phyloP scores from a whole-genome alignment of 768 basidiomycete genomes.

The Trametes maxima region DNA sequence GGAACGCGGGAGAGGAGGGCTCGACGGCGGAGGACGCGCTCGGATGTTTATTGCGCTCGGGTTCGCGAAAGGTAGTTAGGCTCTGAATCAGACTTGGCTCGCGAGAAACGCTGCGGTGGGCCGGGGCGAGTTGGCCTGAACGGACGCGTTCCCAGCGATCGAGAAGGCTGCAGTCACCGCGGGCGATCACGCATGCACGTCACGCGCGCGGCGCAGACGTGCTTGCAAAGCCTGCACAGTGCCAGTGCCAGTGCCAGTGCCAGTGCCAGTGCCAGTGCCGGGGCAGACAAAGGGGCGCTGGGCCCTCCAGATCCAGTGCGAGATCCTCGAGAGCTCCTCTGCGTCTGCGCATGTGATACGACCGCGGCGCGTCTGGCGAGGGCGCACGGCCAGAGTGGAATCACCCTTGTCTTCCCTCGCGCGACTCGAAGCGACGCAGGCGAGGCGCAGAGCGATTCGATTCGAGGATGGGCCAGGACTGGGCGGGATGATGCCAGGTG shows the following conservation, averaged over 20 bases:
- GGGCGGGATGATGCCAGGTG: background rate
- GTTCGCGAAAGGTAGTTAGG: background rate
- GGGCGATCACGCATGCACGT: constrained; percentile 5
- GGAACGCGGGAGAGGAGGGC: too few species aligned
- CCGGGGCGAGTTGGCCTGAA: background rate
- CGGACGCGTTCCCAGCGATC: background rate
- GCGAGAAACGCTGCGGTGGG: background rate
- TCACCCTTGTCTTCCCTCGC: background rate
- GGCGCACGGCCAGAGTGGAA: background rate
- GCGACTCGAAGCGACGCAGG: background rate
- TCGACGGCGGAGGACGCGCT: background rate
- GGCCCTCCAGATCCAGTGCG: background rate
- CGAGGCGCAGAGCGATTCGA: background rate
- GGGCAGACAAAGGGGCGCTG: background rate
- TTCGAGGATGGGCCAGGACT: background rate
- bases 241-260: too few species aligned
- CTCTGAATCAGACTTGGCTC: background rate
- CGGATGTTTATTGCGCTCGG: background rate
- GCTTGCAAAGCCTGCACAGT: background rate
- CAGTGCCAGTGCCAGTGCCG: too few species aligned
- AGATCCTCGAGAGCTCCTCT: background rate
- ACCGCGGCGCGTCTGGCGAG: background rate
- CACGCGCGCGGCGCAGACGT: constrained; percentile 13
- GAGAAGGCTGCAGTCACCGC: constrained; percentile 1
- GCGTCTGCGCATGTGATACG: constrained; percentile 3